phyloP scores from a whole-genome alignment of 2,329 filamentous ascomycete species.

The Ascochyta lentis region DNA sequence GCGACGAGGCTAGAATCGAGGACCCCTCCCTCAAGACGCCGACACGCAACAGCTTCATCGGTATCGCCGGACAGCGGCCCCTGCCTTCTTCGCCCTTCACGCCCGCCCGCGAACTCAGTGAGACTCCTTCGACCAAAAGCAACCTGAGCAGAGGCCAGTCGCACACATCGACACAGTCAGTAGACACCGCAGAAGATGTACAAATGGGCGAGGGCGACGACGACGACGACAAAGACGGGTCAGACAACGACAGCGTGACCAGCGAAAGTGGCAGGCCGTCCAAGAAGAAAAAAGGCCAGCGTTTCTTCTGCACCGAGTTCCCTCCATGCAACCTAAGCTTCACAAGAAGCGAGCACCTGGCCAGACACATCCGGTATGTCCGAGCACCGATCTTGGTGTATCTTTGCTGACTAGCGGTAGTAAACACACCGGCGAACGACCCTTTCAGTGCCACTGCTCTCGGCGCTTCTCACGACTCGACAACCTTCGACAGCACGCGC shows the following conservation, averaged over 20 bases:
- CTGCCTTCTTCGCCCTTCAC: conserved; percentile 53
- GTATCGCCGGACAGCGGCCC: conserved; percentile 55
- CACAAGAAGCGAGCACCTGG: conserved; percentile 92
- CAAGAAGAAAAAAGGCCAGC: conserved; percentile 96
- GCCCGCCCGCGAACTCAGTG: conserved; percentile 55
- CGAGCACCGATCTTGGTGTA: not conserved
- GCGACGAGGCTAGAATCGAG: conserved; percentile 47
- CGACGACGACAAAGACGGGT: conserved; percentile 67
- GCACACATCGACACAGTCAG: conserved; percentile 67
- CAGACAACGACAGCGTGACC: conserved; percentile 58
- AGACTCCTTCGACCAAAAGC: conserved; percentile 44
- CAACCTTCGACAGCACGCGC: conserved; percentile 94
- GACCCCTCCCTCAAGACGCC: conserved; percentile 64
- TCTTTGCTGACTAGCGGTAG: conserved; percentile 55
- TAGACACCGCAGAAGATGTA: conserved; percentile 70
- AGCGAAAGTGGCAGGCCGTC: conserved; percentile 73
- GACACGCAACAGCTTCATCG: conserved; percentile 62
- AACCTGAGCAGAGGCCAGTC: conserved; percentile 63
- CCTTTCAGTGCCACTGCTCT: conserved; percentile 95
- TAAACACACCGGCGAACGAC: conserved; percentile 96
- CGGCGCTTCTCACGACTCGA: conserved; percentile 92
- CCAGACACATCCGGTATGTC: conserved; percentile 85
- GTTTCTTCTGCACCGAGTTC: conserved; percentile 95
- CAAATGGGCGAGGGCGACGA: conserved; percentile 76
- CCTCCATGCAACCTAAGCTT: conserved; percentile 95